Base-by-base conservation (phyloP, 2,329 filamentous ascomycete genomes). In the Capronia epimyces region DNA sequence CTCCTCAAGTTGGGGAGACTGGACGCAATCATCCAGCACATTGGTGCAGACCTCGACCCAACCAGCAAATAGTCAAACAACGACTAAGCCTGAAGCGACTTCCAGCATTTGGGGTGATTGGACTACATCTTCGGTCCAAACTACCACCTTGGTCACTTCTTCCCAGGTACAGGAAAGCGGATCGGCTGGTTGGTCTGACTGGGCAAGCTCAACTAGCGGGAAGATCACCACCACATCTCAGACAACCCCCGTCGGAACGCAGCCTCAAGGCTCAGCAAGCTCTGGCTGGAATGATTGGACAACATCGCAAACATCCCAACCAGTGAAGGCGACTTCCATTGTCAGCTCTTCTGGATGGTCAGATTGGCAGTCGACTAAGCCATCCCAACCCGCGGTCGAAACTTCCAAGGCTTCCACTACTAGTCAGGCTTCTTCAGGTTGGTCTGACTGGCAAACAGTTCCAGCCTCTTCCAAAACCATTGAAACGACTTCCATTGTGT, bases 221-320 rank as follows among this genome's bases (percentile, higher is more conserved):
- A 10, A 27, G 25, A 27, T 10, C 5, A 5, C 25, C 25, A 34
- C 31, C 8, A 34, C 10, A 34, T 16, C 31, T 27, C 10, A 5
- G 5, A 27, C 25, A 10, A 5, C 25, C n/a, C n/a, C n/a, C n/a
- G n/a, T n/a, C n/a, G n/a, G n/a, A 10, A 27, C 6, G 6, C 5
- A 27, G 25, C 10, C 25, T 27, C 25, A 27, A 27, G 25, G 25
- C 25, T 27, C 25, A 6, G 10, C 25, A 27, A 27, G 6, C 25
- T 37, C 13, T 21, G 5, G 43, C 29, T 43, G 41, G 41, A 43
- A 25, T 18, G 41, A 43, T 9, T 43, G 41, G 41, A n/a, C 20
- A 10, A 27, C 25, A 6, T 27, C 25, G 6, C 25, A 27, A 27
- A 27, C 25, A 6, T 27, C 25, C 5, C 25, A 27, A 10, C 25